Conservation (phyloP, 2,329 filamentous ascomycete genomes). For the Calonectria pteridis region DNA sequence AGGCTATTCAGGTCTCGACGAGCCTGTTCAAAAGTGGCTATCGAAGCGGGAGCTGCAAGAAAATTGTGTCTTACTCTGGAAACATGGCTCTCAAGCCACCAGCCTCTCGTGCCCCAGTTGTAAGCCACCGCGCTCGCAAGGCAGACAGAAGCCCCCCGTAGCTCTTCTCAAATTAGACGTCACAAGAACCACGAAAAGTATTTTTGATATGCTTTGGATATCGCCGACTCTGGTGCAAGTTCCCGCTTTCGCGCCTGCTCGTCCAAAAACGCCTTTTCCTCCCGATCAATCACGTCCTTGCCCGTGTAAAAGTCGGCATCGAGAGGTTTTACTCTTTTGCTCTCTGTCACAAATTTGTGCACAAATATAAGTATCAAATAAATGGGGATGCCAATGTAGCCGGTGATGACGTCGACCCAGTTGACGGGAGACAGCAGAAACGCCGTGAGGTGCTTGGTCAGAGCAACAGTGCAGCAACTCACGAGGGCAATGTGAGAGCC, state of each 20-base stretch:
- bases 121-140: background rate
- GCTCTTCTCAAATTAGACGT: background rate
- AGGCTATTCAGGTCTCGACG: background rate
- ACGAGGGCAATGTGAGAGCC: constrained; percentile 77
- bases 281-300: constrained; percentile 79
- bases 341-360: constrained; percentile 70
- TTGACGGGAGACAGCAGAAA: constrained; percentile 64
- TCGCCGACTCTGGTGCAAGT: background rate
- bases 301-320: constrained; percentile 78
- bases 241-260: constrained; percentile 10
- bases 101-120: background rate
- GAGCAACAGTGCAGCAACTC: constrained; percentile 78
- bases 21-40: background rate
- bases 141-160: background rate
- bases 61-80: background rate
- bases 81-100: background rate
- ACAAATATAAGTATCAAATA: constrained; percentile 79
- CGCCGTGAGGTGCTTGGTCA: constrained; percentile 88
- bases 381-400: constrained; percentile 81
- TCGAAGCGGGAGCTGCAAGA: background rate
- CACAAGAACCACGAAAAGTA: constrained; percentile 11
- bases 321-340: constrained; percentile 65
- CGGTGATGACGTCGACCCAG: constrained; percentile 81
- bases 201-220: background rate
- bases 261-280: constrained; percentile 76